These are phyloP conservation scores for Tetrastigma voinierianum DNA, from an alignment of 164 flowering plant genomes.

Conservation along the genomic window DNA sequence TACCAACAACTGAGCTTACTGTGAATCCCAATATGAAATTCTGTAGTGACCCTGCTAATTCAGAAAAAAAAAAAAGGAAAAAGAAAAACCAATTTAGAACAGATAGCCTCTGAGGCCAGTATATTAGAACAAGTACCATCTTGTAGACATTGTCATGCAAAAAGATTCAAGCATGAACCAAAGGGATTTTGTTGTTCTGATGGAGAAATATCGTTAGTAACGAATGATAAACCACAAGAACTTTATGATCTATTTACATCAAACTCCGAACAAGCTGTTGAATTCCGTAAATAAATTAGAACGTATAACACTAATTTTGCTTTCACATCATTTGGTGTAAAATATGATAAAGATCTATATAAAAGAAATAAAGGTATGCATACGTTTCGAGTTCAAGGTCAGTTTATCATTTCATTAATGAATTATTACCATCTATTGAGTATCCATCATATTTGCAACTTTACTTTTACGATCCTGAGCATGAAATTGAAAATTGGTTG, in stretches of 20 bases:
- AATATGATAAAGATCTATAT: background rate
- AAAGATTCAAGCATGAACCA: background rate
- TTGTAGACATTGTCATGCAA: background rate
- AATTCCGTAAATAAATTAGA: background rate
- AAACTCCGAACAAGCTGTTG: too few relatives aligned
- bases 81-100: too few relatives aligned
- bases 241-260: background rate
- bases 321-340: conserved; percentile 2
- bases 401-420: background rate
- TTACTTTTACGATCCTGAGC: background rate
- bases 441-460: background rate
- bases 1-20: too few relatives aligned
- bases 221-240: background rate
- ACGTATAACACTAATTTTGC: background rate
- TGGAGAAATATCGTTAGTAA: background rate
- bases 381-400: background rate
- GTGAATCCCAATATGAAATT: too few relatives aligned
- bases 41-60: too few relatives aligned
- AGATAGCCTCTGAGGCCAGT: too few relatives aligned
- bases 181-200: background rate
- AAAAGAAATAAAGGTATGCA: conserved; percentile 1
- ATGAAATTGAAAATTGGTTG: background rate
- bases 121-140: too few relatives aligned
- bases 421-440: too few relatives aligned
- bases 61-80: too few relatives aligned